These are phyloP conservation scores for Entophlyctis luteolus DNA, from an alignment of 192 early-diverging fungal genomes.

Conservation along the genomic window DNA sequence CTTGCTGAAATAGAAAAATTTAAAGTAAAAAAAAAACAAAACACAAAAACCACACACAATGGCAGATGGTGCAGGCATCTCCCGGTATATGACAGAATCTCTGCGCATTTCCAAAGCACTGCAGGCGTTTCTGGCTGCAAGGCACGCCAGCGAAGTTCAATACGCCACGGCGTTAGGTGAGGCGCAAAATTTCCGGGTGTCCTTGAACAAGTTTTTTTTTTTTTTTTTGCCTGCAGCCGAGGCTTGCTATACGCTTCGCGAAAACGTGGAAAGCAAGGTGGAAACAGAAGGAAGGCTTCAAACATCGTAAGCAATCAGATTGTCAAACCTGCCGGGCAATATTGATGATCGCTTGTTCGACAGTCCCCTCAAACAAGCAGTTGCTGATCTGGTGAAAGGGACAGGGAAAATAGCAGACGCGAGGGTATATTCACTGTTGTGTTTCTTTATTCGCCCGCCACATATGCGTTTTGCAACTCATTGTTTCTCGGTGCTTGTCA, in stretches of 20 bases:
- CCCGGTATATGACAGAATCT: conserved; percentile 35
- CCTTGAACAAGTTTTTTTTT: background rate
- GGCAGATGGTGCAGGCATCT: conserved; percentile 5
- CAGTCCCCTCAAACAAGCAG: conserved; percentile 29
- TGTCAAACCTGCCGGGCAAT: background rate
- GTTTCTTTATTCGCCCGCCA: background rate
- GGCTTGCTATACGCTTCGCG: conserved; percentile 13
- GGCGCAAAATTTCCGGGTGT: background rate
- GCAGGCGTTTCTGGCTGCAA: conserved; percentile 26
- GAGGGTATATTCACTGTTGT: conserved; percentile 18
- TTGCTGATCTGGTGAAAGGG: conserved; percentile 35
- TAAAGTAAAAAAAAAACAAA: no score
- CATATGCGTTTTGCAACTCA: background rate
- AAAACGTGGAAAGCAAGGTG: conserved; percentile 8
- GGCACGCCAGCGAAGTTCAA: conserved; percentile 32
- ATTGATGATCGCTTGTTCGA: no score
- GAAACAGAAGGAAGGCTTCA: conserved; percentile 6
- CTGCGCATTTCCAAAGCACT: conserved; percentile 36
- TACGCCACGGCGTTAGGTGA: conserved; percentile 40
- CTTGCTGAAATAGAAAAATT: no score
- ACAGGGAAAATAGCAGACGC: conserved; percentile 33
- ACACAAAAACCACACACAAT: background rate
- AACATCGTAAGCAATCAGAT: conserved; percentile 2
- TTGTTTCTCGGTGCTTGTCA: conserved; percentile 1
- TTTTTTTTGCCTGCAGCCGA: background rate